These are phyloP conservation scores for Aegilops speltoides DNA, from an alignment of 176 grass and related monocot genomes.

Conservation along the genomic window DNA sequence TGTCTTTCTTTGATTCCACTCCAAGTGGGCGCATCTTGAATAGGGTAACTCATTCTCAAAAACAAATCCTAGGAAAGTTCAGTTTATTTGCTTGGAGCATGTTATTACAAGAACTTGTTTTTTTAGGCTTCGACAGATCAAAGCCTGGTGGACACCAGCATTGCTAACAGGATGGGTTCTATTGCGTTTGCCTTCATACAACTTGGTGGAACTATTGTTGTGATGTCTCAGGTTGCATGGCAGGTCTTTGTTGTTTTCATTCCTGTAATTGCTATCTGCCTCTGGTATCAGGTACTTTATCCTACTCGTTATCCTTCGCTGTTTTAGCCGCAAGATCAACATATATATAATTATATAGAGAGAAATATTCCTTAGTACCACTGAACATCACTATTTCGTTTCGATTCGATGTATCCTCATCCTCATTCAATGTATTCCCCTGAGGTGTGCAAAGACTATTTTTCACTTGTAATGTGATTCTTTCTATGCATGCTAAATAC, in stretches of 20 bases:
- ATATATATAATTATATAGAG: neutral
- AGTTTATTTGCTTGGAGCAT: neutral
- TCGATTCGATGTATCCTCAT: neutral
- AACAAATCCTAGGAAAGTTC: neutral
- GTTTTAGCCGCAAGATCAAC: neutral
- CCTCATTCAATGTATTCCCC: neutral
- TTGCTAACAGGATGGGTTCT: conserved; percentile 30
- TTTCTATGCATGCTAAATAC: neutral
- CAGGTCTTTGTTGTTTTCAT: conserved; percentile 48
- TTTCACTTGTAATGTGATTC: neutral
- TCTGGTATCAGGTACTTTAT: conserved; percentile 20
- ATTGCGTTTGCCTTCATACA: conserved; percentile 46
- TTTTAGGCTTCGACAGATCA: conserved; percentile 57
- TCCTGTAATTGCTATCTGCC: neutral
- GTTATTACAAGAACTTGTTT: neutral
- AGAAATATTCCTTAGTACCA: neutral
- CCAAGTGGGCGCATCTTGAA: conserved; percentile 32
- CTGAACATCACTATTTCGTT: neutral
- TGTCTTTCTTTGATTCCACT: conserved; percentile 43
- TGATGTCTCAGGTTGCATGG: conserved; percentile 69
- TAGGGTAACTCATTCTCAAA: neutral
- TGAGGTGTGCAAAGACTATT: neutral
- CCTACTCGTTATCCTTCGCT: neutral
- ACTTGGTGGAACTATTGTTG: conserved; percentile 38
- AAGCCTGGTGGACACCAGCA: conserved; percentile 40